Conservation (phyloP, 2,329 filamentous ascomycete species). For the Ophiostoma perfectum region DNA sequence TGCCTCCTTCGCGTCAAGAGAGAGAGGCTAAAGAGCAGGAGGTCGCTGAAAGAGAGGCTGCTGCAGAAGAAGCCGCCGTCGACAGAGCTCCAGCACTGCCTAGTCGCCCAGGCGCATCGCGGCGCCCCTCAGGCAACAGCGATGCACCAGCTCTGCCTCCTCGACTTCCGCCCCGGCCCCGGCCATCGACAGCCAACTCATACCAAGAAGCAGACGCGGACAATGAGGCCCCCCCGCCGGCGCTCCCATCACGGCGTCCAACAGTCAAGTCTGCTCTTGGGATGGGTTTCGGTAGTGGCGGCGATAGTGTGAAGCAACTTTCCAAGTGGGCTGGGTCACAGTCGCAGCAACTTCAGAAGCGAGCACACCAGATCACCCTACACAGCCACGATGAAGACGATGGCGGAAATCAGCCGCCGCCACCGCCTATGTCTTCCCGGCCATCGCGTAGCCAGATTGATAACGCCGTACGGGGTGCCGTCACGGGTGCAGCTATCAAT, state of each 20-base stretch:
- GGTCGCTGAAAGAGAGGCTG: neutral
- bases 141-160: conserved; percentile 5
- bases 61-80: neutral
- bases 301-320: neutral
- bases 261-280: conserved; percentile 33
- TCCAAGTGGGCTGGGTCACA: conserved; percentile 10
- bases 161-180: conserved; percentile 36
- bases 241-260: conserved; percentile 36
- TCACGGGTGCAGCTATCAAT: neutral
- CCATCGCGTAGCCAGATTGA: conserved; percentile 50
- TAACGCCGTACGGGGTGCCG: conserved; percentile 31
- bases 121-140: neutral
- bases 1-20: conserved; percentile 53
- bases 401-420: conserved; percentile 42
- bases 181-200: conserved; percentile 32
- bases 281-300: conserved; percentile 28
- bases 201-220: conserved; percentile 22
- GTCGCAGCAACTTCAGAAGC: neutral
- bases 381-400: conserved; percentile 19
- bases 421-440: conserved; percentile 48
- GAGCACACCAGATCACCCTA: neutral
- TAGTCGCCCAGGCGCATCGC: conserved; percentile 12
- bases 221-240: conserved; percentile 57
- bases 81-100: conserved; percentile 18
- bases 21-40: conserved; percentile 38